These are phyloP conservation scores for Sugiyamaella lignohabitans DNA, from an alignment of 805 yeast species.

Conservation along the genomic window DNA sequence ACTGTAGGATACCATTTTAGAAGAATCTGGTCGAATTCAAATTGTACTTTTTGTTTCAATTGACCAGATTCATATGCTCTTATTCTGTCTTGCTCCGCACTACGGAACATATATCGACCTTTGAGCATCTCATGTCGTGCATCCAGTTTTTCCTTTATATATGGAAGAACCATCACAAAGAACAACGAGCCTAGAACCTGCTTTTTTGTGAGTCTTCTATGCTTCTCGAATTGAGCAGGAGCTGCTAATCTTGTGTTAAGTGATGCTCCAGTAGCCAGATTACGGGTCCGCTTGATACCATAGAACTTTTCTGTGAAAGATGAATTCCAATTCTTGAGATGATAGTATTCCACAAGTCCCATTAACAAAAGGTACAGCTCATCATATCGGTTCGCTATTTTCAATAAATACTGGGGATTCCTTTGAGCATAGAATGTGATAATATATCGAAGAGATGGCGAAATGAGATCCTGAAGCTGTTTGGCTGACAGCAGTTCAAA, in stretches of 20 bases:
- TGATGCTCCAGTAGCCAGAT: slow-evolving; percentile 24
- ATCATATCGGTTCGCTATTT: slow-evolving; percentile 63
- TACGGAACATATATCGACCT: slow-evolving; percentile 50
- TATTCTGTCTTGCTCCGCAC: slow-evolving; percentile 32
- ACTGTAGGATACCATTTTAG: slow-evolving; percentile 57
- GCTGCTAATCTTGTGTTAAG: slow-evolving; percentile 25
- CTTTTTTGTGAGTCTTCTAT: slow-evolving; percentile 43
- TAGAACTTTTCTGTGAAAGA: slow-evolving; percentile 89
- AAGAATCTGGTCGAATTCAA: slow-evolving; percentile 34
- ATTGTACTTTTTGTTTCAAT: slow-evolving; percentile 21
- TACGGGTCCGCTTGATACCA: slow-evolving; percentile 63
- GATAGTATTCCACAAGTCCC: slow-evolving; percentile 63
- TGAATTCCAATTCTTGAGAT: slow-evolving; percentile 67
- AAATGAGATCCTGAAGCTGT: slow-evolving; percentile 67
- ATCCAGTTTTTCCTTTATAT: slow-evolving; percentile 62
- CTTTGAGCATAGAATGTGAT: slow-evolving; percentile 73
- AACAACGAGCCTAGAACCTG: slow-evolving; percentile 54
- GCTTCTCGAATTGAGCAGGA: slow-evolving; percentile 40
- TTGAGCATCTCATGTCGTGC: slow-evolving; percentile 54
- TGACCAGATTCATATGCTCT: slow-evolving; percentile 15
- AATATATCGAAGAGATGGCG: slow-evolving; percentile 77
- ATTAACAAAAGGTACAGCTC: slow-evolving; percentile 60
- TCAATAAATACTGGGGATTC: slow-evolving; percentile 63
- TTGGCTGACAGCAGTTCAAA: slow-evolving; percentile 81
- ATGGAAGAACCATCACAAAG: slow-evolving; percentile 54